Percentiles rank a stretch among this genome's conserved stretches.
Evolutionary conservation across 2,329 filamentous ascomycete genomes (phyloP).

Genomic region (Pseudogymnoascus sp.): DNA sequence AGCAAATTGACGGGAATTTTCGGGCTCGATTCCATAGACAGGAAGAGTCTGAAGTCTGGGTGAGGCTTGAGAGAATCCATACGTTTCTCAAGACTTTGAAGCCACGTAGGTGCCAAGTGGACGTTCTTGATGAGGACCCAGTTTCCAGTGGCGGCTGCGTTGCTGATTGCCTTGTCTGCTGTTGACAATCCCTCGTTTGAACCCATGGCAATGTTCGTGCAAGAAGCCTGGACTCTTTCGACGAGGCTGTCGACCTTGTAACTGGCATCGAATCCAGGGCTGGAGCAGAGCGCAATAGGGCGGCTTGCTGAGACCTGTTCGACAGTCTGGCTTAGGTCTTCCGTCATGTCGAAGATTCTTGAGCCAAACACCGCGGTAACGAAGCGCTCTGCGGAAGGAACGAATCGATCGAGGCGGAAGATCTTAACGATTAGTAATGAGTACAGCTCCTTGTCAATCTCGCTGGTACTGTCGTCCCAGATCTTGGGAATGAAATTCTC

Average conservation of each 20-base stretch:
- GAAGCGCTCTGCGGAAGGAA: constrained; percentile 87
- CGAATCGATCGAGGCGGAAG: constrained; percentile 90
- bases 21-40: constrained; percentile 94
- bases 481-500: constrained; percentile 73
- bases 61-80: constrained; percentile 94
- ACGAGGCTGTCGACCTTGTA: constrained; percentile 98
- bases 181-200: constrained; percentile 88
- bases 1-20: constrained; percentile 97
- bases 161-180: constrained; percentile 90
- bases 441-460: constrained; percentile 67
- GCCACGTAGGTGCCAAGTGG: constrained; percentile 88
- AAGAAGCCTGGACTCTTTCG: constrained; percentile 69
- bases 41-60: constrained; percentile 83
- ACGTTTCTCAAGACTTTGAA: constrained; percentile 94
- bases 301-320: constrained; percentile 74
- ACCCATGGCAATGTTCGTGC: constrained; percentile 98
- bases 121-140: constrained; percentile 99
- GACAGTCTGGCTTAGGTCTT: constrained; percentile 79
- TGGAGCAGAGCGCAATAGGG: constrained; percentile 87
- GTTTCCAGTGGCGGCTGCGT: constrained; percentile 80
- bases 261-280: constrained; percentile 92
- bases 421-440: constrained; percentile 88
- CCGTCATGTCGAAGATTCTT: constrained; percentile 71
- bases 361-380: constrained; percentile 76
- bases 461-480: constrained; percentile 57